Evolutionary conservation across 192 early-diverging fungal genomes (phyloP).

Genomic region (Mortierella hygrophila): DNA sequence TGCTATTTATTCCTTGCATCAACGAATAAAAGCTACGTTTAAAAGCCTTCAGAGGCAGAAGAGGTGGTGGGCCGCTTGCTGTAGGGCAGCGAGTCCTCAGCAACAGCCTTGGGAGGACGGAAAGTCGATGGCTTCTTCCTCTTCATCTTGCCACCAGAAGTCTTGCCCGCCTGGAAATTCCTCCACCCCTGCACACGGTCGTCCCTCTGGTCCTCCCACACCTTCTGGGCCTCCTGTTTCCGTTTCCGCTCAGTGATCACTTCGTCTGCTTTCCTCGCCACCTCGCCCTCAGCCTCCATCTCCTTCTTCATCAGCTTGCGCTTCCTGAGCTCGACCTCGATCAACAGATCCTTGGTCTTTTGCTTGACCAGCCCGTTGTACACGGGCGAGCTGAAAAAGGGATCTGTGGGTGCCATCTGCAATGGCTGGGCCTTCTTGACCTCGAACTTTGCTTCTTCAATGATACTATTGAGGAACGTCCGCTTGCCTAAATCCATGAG

Average conservation of each 20-base stretch:
- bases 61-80: slow-evolving; percentile 54
- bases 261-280: slow-evolving; percentile 64
- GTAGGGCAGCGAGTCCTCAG: slow-evolving; percentile 55
- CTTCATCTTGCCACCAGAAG: slow-evolving; percentile 52
- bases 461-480: slow-evolving; percentile 60
- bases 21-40: neutral
- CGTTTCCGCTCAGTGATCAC: slow-evolving; percentile 65
- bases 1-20: no score
- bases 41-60: slow-evolving; percentile 49
- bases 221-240: slow-evolving; percentile 66
- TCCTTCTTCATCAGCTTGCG: slow-evolving; percentile 66
- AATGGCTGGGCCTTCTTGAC: slow-evolving; percentile 55
- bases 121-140: slow-evolving; percentile 65
- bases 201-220: slow-evolving; percentile 71
- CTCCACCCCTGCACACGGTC: slow-evolving; percentile 71
- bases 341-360: slow-evolving; percentile 64
- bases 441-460: slow-evolving; percentile 69
- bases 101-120: slow-evolving; percentile 54
- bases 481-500: slow-evolving; percentile 62
- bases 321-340: slow-evolving; percentile 66
- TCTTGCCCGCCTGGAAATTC: slow-evolving; percentile 68
- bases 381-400: slow-evolving; percentile 58
- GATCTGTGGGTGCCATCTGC: slow-evolving; percentile 56
- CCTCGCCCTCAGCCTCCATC: slow-evolving; percentile 67
- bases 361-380: slow-evolving; percentile 60